Base-by-base conservation (phyloP, 352 stramenopile species). In the Globisporangium orthogonon region DNA sequence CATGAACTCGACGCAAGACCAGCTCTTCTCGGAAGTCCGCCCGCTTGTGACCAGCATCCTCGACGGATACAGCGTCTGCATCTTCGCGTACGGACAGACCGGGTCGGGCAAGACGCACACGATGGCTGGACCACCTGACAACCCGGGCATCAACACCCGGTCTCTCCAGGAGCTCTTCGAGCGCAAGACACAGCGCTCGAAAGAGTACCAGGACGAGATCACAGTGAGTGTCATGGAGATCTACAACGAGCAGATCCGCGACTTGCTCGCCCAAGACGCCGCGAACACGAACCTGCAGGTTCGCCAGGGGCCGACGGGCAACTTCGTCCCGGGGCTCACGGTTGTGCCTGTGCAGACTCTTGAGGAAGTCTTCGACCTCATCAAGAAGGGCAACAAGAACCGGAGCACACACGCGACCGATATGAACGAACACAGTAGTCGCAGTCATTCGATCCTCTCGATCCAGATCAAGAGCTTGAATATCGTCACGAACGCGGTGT, bases 171-270 rank as follows among this genome's bases (percentile, higher is more conserved):
- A 93, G 52, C 67, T 96, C 18, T 95, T 96, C 59, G 70, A 76
- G 43, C 73, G 81, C 49, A 94, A 93, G 61, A 60, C 57, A 1
- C 65, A 80, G 14, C 85, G 85, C 17, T 56, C 64, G 2, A 82
- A 90, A 28, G 87, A 95, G 50, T 87, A 80, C 50, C 72, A 89
- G 41, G 91, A 97, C 60, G 76, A 89, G 35, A 74, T 97, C 58
- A 87, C 78, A 0, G 85, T 97, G 30, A 96, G 83, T 57, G 86
- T 98, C 56, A 86, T 98, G 58, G 95, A 99, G 73, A 98, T 98
- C 33, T 97, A 98, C 73, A 97, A 98, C 63, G 95, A 99, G 63
- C 89, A 96, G 59, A 89, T 99, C 44, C 81, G 87, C 43, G 95
- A 99, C 78, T 73, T 98, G 39, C 61, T 98, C 7, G 82, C 89